Evolutionary conservation across 2,329 filamentous ascomycete genomes (phyloP).

Genomic region (Apiospora aurea): DNA sequence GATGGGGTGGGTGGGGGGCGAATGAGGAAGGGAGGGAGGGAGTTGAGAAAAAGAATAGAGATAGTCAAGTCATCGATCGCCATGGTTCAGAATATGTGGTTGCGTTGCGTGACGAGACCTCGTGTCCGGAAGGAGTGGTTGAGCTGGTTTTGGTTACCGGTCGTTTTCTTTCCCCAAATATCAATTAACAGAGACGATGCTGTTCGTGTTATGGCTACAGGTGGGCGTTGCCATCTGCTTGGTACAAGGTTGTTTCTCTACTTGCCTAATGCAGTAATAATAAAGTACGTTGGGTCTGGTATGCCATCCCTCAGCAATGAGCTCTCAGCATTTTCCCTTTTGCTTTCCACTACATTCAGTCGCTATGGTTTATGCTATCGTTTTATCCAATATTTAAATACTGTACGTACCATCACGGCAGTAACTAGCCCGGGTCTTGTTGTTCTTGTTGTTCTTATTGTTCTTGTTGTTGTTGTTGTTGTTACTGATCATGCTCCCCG

Average conservation of each 20-base stretch:
- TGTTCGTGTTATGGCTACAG: neutral
- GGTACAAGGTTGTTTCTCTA: neutral
- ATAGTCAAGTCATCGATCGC: neutral
- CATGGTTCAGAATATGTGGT: neutral
- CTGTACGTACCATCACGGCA: too few species aligned
- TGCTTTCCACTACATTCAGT: neutral
- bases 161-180: neutral
- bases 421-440: neutral
- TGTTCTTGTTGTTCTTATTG: too few species aligned
- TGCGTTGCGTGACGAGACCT: slow-evolving; percentile 11
- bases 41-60: neutral
- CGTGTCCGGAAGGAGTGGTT: slow-evolving; percentile 3
- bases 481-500: neutral
- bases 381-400: too few species aligned
- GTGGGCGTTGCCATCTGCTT: neutral
- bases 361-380: too few species aligned
- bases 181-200: neutral
- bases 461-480: too few species aligned
- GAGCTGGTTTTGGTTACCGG: neutral
- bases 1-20: neutral
- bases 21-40: neutral
- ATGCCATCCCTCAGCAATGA: too few species aligned
- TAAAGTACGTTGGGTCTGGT: neutral
- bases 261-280: slow-evolving; percentile 5
- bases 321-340: neutral